Conservation (phyloP, 495 filamentous ascomycete genomes). For the Penicillium soppii region DNA sequence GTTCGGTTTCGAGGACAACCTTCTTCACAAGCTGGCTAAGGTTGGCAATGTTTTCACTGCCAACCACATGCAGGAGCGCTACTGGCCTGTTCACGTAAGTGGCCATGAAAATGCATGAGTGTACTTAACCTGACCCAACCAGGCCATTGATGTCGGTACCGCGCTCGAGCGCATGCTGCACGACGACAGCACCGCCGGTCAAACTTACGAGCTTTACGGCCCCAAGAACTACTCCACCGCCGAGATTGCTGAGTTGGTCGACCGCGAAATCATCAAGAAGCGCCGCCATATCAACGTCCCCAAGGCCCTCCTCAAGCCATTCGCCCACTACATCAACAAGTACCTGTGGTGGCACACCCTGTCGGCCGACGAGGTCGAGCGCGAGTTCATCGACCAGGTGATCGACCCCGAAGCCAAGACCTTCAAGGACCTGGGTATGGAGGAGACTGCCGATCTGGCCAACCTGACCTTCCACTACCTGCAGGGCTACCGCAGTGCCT, state of each 20-base stretch:
- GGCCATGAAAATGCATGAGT: background rate
- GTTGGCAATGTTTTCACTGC: constrained; percentile 78
- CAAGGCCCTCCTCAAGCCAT: constrained; percentile 69
- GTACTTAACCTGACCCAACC: constrained; percentile 2
- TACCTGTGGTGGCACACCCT: constrained; percentile 82
- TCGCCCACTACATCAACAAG: constrained; percentile 71
- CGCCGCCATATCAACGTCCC: constrained; percentile 91
- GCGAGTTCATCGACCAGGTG: constrained; percentile 90
- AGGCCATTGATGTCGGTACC: constrained; percentile 85
- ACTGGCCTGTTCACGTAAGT: constrained; percentile 87
- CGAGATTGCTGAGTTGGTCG: constrained; percentile 84
- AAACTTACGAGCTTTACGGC: constrained; percentile 95
- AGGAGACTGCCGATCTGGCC: constrained; percentile 71
- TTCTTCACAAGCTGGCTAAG: constrained; percentile 82
- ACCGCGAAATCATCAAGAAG: constrained; percentile 87
- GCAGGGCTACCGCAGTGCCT: constrained; percentile 78
- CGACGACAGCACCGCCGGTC: constrained; percentile 82
- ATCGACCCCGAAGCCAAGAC: constrained; percentile 93
- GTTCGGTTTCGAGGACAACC: constrained; percentile 91
- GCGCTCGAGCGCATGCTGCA: constrained; percentile 86
- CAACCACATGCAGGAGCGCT: constrained; percentile 90
- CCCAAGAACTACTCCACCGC: constrained; percentile 88
- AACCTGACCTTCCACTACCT: constrained; percentile 87
- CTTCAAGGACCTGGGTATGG: constrained; percentile 89
- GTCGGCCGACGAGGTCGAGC: constrained; percentile 85